Base-by-base conservation (phyloP, 768 basidiomycete genomes). In the Plicaturopsis crispa region DNA sequence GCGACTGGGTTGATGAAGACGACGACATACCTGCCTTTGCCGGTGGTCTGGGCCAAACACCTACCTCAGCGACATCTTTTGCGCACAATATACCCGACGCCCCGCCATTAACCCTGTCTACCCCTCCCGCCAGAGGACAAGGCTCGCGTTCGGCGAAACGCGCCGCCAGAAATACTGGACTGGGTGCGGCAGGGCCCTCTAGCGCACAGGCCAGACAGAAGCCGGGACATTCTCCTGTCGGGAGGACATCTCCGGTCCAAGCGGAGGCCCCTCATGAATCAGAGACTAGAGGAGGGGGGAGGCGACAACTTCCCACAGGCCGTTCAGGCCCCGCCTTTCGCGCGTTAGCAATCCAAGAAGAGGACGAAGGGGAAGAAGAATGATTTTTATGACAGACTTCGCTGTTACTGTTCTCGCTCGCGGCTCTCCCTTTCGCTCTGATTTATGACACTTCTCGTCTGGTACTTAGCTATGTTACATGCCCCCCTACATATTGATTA, bases 1-100 rank as follows among this genome's bases (percentile, higher is more conserved):
- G 80, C 33, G 86, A 89, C 46, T 90, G 87, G 87, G 81, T 87
- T 11, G 88, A 90, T 49, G 84, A 88, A 48, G 87, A 91, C 30
- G 87, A 89, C 5, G 84, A 88, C 48, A 59, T 60, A 14, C 62
- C 78, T 6, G 70, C 74, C 18, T 89, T 86, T 60, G 80, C 76
- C 11, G 86, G 85, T 33, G 87, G 87, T 4, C 56, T 91, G 21
- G 87, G 87, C 0, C 87, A 91, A 37, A 48, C 56, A 19, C 49
- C 59, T 28, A 56, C 58, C 44, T 53, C 57, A 7, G 46, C 53
- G 30, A 50, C 53, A 13, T 49, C 56, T 8, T 50, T 46, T 24
- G 24, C 48, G 35, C 51, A 52, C 22, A 53, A 53, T 42, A 14
- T 49, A 34, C 5, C 48, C 8, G 31, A 56, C 24, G 71, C 72